phyloP scores from a whole-genome alignment of 2,329 filamentous ascomycete genomes.

The Cercospora nicotianae region DNA sequence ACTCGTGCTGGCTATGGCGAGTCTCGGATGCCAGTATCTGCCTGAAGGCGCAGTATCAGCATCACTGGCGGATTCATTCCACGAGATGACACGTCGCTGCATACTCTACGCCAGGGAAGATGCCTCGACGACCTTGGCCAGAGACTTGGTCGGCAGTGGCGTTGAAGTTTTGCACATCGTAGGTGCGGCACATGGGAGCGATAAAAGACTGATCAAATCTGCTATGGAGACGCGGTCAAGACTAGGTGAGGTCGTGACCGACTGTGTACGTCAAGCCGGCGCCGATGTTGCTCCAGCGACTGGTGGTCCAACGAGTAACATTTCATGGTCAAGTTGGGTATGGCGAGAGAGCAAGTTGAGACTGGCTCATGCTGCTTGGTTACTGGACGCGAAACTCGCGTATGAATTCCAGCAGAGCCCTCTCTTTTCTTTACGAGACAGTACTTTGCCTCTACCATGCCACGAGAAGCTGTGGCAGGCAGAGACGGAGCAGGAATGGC shows the following conservation, averaged over 20 bases:
- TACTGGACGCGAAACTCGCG: conserved; percentile 30
- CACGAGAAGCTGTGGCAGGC: conserved; percentile 34
- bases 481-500: conserved; percentile 28
- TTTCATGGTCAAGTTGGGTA: conserved; percentile 26
- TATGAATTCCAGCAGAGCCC: conserved; percentile 27
- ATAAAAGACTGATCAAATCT: conserved; percentile 4
- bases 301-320: background rate
- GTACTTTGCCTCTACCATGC: conserved; percentile 29
- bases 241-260: conserved; percentile 6
- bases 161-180: conserved; percentile 21
- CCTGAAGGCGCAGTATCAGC: conserved; percentile 6
- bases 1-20: conserved; percentile 33
- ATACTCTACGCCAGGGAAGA: conserved; percentile 14
- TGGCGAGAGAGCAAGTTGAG: conserved; percentile 24
- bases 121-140: background rate
- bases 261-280: background rate
- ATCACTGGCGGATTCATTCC: conserved; percentile 20
- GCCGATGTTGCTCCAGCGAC: background rate
- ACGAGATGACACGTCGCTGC: conserved; percentile 24
- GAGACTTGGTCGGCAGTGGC: background rate
- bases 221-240: conserved; percentile 9
- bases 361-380: conserved; percentile 30
- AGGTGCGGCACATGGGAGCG: conserved; percentile 17
- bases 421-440: conserved; percentile 22
- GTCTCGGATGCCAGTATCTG: conserved; percentile 34